Conservation (phyloP, 805 yeast genomes). For the Groenewaldozyma tartarivorans region DNA sequence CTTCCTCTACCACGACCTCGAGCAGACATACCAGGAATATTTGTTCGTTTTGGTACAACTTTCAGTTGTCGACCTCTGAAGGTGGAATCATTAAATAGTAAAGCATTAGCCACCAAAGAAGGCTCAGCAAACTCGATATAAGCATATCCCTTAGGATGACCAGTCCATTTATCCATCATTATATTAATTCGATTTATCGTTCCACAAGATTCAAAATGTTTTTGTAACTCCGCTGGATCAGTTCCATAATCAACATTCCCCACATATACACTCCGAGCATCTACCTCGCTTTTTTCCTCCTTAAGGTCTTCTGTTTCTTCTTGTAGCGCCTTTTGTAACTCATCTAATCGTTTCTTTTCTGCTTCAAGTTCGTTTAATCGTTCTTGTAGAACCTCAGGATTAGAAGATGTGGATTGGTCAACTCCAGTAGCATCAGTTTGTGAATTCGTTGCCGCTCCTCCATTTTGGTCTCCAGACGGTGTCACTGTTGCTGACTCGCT, state of each 20-base stretch:
- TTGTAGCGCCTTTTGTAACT: conserved; percentile 43
- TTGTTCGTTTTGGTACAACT: conserved; percentile 71
- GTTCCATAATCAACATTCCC: conserved; percentile 78
- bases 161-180: conserved; percentile 59
- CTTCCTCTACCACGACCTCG: conserved; percentile 44
- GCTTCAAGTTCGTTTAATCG: conserved; percentile 48
- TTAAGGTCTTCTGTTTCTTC: conserved; percentile 32
- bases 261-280: conserved; percentile 66
- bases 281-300: conserved; percentile 56
- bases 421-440: neutral
- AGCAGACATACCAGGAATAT: conserved; percentile 65
- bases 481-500: neutral
- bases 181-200: conserved; percentile 74
- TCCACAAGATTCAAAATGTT: conserved; percentile 62
- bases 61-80: conserved; percentile 65
- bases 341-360: conserved; percentile 54
- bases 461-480: neutral
- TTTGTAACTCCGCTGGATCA: conserved; percentile 70
- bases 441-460: neutral
- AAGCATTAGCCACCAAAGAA: conserved; percentile 54
- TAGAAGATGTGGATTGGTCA: too few relatives aligned
- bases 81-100: conserved; percentile 51
- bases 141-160: conserved; percentile 81
- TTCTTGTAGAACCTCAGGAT: conserved; percentile 31
- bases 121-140: conserved; percentile 74